phyloP scores from a whole-genome alignment of 768 basidiomycete species.

The Plicaturopsis crispa region DNA sequence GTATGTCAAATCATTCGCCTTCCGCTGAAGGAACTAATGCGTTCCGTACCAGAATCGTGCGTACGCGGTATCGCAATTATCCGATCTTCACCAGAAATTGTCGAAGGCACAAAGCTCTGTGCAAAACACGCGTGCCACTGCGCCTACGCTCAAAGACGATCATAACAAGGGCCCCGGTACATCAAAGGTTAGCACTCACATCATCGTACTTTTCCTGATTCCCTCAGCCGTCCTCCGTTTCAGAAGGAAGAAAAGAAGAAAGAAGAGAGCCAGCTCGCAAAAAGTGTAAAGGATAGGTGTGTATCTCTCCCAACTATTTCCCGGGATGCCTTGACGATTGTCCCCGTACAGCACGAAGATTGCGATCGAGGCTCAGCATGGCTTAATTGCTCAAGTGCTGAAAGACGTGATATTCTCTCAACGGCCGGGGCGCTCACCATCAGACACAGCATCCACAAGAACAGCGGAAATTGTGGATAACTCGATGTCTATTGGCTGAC shows the following conservation, averaged over 20 bases:
- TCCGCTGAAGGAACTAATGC: not conserved
- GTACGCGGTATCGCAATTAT: slow-evolving; percentile 87
- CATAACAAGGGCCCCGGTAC: slow-evolving; percentile 26
- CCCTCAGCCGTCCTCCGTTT: slow-evolving; percentile 2
- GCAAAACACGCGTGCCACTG: slow-evolving; percentile 46
- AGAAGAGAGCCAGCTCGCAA: slow-evolving; percentile 80
- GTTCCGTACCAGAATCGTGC: slow-evolving; percentile 68
- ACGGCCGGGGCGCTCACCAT: slow-evolving; percentile 25
- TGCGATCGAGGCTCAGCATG: slow-evolving; percentile 87
- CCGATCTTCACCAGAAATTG: slow-evolving; percentile 88
- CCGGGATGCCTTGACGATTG: slow-evolving; percentile 1
- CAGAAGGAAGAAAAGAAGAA: slow-evolving; percentile 69
- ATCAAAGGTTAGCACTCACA: slow-evolving; percentile 31
- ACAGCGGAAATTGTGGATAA: slow-evolving; percentile 26
- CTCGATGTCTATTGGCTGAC: slow-evolving; percentile 26
- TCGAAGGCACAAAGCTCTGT: slow-evolving; percentile 59
- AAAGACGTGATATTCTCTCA: slow-evolving; percentile 87
- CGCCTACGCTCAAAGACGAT: slow-evolving; percentile 45
- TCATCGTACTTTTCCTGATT: not conserved
- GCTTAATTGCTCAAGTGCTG: slow-evolving; percentile 86
- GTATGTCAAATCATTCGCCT: slow-evolving; percentile 29
- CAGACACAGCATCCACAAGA: slow-evolving; percentile 4
- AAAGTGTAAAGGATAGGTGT: slow-evolving; percentile 89
- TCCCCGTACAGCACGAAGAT: slow-evolving; percentile 64
- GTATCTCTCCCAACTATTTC: not conserved